Evolutionary conservation across 2,329 filamentous ascomycete species (phyloP), one percentile per base, ranked within the genome.

Genomic region (Paecilomyces dactylethromorphus): DNA sequence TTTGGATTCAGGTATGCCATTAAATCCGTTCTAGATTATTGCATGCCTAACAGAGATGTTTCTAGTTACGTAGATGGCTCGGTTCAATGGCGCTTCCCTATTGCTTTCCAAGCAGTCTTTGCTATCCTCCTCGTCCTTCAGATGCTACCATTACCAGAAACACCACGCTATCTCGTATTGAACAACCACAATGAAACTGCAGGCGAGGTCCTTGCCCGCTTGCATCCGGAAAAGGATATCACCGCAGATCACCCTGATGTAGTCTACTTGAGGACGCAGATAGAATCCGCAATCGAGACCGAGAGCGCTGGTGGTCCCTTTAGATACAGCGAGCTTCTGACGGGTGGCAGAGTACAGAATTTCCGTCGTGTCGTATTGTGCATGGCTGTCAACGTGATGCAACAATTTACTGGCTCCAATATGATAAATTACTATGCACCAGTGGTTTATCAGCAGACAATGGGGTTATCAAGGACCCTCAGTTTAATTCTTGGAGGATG

Each of bases 401-500:
- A 76, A 52, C 72, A 75, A 32, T 73, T 74, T 22, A 72, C 71
- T 3, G 72, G 72, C 0, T 70, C 66, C 0, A 74, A 74, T 54
- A 70, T 76, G 67, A 74, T 76, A n/a, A 75, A 73, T 18, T 75
- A 74, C 60, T 79, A 79, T 51, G 70, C 72, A 0, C 73, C 77
- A 0, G 65, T 72, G 0, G 71, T 79, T 21, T 76, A 75, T 53
- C 65, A 76, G 51, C 62, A 71, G 1, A 72, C 69, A 10, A 76
- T 79, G 71, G 63, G 68, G 1, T 60, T 80, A 3, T 68, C 69
- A 12, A 74, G 78, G 1, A 76, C 81, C n/a, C 68, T 84, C 33
- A 80, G 81, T 32, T 69, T 84, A 45, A 76, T 85, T 4, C 71
- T 85, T 1, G 81, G 80, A 22, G 82, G 82, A 3, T 75, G 69